Base-by-base conservation (phyloP, 129 eudicot genomes). In the Silybum marianum region DNA sequence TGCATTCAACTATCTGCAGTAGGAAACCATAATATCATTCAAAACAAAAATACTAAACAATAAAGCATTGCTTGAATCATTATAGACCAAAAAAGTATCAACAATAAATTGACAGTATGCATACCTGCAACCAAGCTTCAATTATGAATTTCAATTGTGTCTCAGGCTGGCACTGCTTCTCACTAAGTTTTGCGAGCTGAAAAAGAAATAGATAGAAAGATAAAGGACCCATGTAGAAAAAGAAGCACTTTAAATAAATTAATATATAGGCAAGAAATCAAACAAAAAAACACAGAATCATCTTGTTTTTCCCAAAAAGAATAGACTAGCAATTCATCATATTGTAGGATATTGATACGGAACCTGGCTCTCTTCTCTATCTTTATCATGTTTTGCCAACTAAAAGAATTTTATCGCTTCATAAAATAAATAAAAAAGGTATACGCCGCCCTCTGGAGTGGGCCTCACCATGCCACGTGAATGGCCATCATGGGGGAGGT, bases 81-180 rank as follows among this genome's bases (percentile, higher is more conserved):
- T 48, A 24, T 25, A 74, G 67, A 24, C 18, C 25, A 48, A 51
- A 21, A 51, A 74, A 2, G 14, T 48, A 48, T 60, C 42, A 40
- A 7, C 65, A 23, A 23, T 10, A 30, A 9, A n/a, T 58, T 6
- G 66, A 58, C 23, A 58, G 28, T 73, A 73, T 3, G 30, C 71
- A 14, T 63, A 93, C 92, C 92, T 93, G 98, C 79, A 81, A 80
- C 98, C 98, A 93, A 18, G 96, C 93, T 70, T 93, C 98, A 65
- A 85, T 26, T 6, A 93, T 80, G 62, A 91, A 89, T 73, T 86
- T 84, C 80, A 93, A 81, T 34, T 90, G 89, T 24, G 98, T 82
- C 83, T 90, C 96, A 0, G 98, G 92, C 78, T 87, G 87, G 48
- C 76, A 83, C 42, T 89, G 93, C 63, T 63, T 75, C 71, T 84